These are phyloP conservation scores for Aspergillus alliaceus DNA, from an alignment of 2,329 filamentous ascomycete genomes.

Conservation along the genomic window DNA sequence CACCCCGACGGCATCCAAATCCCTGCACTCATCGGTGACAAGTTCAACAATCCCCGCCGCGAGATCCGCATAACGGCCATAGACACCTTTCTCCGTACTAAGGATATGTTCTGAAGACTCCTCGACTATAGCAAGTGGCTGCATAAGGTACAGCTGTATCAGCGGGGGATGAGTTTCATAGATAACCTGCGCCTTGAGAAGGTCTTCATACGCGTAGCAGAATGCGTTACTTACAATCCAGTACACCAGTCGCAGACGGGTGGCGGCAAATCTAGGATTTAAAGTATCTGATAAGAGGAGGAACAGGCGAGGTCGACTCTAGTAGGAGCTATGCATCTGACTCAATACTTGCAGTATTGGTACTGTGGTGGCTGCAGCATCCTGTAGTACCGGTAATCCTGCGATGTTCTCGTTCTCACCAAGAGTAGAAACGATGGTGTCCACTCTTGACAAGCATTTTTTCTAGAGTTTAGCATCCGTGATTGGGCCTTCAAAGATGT, in stretches of 20 bases:
- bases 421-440: not conserved
- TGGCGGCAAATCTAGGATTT: not conserved
- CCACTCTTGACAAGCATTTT: not conserved
- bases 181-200: not conserved
- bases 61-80: not conserved
- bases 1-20: not conserved
- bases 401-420: not conserved
- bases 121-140: not conserved
- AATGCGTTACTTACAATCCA: not conserved
- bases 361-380: not conserved
- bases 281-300: not conserved
- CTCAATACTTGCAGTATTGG: not conserved
- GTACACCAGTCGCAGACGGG: not conserved
- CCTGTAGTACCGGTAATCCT: not conserved
- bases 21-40: not conserved
- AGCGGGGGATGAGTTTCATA: not conserved
- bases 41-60: not conserved
- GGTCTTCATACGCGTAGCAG: not conserved
- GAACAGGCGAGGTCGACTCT: not conserved
- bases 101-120: not conserved
- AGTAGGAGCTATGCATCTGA: not conserved
- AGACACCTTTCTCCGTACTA: not conserved
- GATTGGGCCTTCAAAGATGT: not conserved
- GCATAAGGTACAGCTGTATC: not conserved
- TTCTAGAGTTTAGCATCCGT: not conserved